phyloP scores from a whole-genome alignment of 306 rosid genomes.

The Ziziphus jujuba region DNA sequence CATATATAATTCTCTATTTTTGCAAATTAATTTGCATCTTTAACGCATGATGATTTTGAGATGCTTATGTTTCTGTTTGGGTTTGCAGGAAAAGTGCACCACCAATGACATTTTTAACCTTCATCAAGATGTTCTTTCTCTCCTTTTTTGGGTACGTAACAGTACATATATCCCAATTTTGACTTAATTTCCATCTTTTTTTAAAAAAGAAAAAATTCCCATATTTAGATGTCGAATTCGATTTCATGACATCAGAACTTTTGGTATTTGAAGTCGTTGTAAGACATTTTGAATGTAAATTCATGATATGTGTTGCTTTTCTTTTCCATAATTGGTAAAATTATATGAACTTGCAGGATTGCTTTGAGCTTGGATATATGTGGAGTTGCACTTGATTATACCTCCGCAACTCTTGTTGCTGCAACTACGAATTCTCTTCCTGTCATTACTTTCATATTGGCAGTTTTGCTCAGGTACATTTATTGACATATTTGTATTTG shows the following conservation, averaged over 20 bases:
- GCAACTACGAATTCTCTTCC: conserved; percentile 78
- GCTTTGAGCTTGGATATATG: conserved; percentile 53
- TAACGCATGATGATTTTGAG: background rate
- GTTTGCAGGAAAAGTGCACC: conserved; percentile 56
- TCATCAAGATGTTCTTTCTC: conserved; percentile 70
- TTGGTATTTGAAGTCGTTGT: too few species aligned
- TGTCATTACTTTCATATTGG: conserved; percentile 78
- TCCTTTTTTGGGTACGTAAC: conserved; percentile 62
- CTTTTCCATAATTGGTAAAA: too few species aligned
- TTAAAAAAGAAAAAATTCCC: too few species aligned
- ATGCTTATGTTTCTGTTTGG: background rate
- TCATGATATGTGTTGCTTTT: too few species aligned
- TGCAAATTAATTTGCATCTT: background rate
- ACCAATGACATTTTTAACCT: conserved; percentile 49
- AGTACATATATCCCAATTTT: too few species aligned
- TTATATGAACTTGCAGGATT: conserved; percentile 38
- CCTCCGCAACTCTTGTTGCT: conserved; percentile 81
- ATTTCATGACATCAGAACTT: too few species aligned
- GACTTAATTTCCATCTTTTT: too few species aligned
- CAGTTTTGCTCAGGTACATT: conserved; percentile 56
- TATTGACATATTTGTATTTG: too few species aligned
- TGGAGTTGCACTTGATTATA: conserved; percentile 58
- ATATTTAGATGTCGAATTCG: too few species aligned
- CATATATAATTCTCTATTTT: background rate
- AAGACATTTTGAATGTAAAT: too few species aligned